These are phyloP conservation scores for Ascocoryne sarcoides DNA, from an alignment of 2,329 filamentous ascomycete genomes.

Conservation along the genomic window DNA sequence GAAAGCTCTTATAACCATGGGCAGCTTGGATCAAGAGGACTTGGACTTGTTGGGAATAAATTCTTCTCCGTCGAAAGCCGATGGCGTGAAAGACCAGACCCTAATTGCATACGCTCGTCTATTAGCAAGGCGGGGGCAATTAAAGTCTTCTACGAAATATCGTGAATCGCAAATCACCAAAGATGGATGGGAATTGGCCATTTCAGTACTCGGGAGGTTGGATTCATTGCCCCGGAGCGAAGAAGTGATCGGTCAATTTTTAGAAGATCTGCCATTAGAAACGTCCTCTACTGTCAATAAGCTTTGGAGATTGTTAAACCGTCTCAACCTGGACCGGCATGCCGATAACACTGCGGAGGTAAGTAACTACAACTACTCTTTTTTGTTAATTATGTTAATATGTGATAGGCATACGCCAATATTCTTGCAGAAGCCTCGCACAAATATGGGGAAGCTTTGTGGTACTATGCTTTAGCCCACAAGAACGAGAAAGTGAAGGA, in stretches of 20 bases:
- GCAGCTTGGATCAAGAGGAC: conserved; percentile 70
- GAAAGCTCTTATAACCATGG: conserved; percentile 44
- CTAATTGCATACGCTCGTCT: conserved; percentile 67
- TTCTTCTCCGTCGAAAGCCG: conserved; percentile 42
- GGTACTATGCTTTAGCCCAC: conserved; percentile 86
- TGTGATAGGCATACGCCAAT: conserved; percentile 72
- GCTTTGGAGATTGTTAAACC: conserved; percentile 68
- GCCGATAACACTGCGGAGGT: conserved; percentile 79
- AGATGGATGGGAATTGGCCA: conserved; percentile 84
- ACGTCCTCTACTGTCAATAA: conserved; percentile 69
- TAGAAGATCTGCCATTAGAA: conserved; percentile 62
- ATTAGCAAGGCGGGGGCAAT: conserved; percentile 44
- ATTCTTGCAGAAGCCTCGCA: conserved; percentile 62
- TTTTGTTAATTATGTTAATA: conserved; percentile 16
- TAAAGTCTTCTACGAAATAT: conserved; percentile 14
- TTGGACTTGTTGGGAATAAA: conserved; percentile 68
- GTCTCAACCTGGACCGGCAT: conserved; percentile 69
- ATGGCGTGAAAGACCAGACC: conserved; percentile 70
- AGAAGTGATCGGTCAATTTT: conserved; percentile 63
- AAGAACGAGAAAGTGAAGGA: conserved; percentile 70
- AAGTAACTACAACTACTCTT: conserved; percentile 20
- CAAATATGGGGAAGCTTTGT: conserved; percentile 75
- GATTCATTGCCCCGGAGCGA: conserved; percentile 64
- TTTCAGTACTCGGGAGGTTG: conserved; percentile 73
- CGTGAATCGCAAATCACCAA: conserved; percentile 31